These are phyloP conservation scores for Diutina ranongensis DNA, from an alignment of 1,139 yeast species.

Conservation along the genomic window DNA sequence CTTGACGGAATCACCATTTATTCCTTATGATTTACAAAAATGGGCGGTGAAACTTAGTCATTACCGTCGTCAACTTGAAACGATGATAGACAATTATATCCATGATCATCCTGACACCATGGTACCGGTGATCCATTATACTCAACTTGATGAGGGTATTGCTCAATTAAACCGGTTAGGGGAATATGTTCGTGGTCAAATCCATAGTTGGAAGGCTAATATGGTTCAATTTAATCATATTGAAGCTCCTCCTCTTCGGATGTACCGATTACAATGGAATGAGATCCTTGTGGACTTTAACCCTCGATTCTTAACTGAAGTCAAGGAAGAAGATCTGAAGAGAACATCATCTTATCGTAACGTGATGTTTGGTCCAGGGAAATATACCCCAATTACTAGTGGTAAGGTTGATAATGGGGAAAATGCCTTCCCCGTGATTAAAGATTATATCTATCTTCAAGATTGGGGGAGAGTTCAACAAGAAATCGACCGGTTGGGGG, in stretches of 20 bases:
- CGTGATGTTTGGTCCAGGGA: constrained; percentile 58
- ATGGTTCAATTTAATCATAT: constrained; percentile 43
- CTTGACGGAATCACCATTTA: constrained; percentile 60
- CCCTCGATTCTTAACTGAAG: neutral
- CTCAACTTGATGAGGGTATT: constrained; percentile 17
- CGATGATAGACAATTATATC: constrained; percentile 29
- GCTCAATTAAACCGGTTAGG: constrained; percentile 29
- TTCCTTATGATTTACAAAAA: constrained; percentile 54
- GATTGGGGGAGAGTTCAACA: constrained; percentile 47
- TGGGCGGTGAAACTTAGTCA: constrained; percentile 35
- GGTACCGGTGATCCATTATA: constrained; percentile 17
- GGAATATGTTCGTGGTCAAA: neutral
- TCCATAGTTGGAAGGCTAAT: constrained; percentile 67
- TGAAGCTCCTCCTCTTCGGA: neutral
- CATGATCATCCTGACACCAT: constrained; percentile 25
- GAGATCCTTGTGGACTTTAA: neutral
- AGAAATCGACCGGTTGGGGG: constrained; percentile 39
- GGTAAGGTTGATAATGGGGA: constrained; percentile 27
- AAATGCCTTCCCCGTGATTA: constrained; percentile 65
- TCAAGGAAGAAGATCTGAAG: neutral
- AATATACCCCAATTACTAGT: constrained; percentile 37
- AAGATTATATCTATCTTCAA: constrained; percentile 46
- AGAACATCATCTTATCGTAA: constrained; percentile 33
- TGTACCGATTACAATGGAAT: neutral
- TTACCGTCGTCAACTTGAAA: constrained; percentile 13